Evolutionary conservation across 208 protist genomes (phyloP).

Genomic region (Porcisia deanei): DNA sequence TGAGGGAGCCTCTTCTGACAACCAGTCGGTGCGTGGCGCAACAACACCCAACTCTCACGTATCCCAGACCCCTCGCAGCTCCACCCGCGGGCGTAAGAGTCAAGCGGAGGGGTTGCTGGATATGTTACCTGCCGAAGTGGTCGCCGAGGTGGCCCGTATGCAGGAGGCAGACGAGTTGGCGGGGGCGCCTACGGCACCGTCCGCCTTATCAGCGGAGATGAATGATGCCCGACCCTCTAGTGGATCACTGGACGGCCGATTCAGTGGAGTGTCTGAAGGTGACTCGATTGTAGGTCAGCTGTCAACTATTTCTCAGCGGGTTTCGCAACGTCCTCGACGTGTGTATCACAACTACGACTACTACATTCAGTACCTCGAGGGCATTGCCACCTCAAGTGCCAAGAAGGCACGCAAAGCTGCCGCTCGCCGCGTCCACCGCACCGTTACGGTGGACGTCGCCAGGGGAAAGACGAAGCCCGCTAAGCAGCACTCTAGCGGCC

Average conservation of each 20-base stretch:
- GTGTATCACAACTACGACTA: constrained; percentile 38
- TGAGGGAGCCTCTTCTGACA: constrained; percentile 10
- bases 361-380: constrained; percentile 45
- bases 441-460: constrained; percentile 16
- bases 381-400: constrained; percentile 31
- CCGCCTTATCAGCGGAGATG: constrained; percentile 1
- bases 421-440: constrained; percentile 22
- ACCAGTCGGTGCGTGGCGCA: constrained; percentile 14
- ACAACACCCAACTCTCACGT: constrained; percentile 19
- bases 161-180: not conserved
- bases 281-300: constrained; percentile 21
- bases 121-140: constrained; percentile 45
- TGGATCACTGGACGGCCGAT: constrained; percentile 9
- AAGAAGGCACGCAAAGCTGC: constrained; percentile 28
- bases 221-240: constrained; percentile 11
- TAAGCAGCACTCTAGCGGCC: not conserved
- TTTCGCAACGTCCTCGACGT: constrained; percentile 31
- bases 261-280: constrained; percentile 18
- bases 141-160: constrained; percentile 30
- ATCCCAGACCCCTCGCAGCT: constrained; percentile 29
- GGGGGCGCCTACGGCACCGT: constrained; percentile 5
- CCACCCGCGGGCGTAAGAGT: constrained; percentile 32
- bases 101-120: constrained; percentile 43
- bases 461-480: not conserved
- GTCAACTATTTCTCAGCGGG: constrained; percentile 50